Evolutionary conservation across 768 basidiomycete genomes (phyloP).

Genomic region (Hebeloma cylindrosporum): DNA sequence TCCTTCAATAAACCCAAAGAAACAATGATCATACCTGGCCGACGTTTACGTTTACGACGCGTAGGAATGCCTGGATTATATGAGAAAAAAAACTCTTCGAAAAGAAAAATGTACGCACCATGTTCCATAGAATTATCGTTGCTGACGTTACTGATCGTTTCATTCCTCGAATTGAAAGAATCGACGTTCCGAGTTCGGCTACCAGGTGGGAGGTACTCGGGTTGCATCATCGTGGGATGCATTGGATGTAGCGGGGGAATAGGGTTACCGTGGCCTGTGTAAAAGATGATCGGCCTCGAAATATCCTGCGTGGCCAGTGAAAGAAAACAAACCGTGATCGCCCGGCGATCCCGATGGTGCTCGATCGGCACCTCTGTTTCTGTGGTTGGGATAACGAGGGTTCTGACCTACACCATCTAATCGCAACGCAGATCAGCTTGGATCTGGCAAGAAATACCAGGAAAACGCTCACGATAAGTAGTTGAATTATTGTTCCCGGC

Average conservation of each 20-base stretch:
- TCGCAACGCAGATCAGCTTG: not conserved
- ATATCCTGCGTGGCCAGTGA: too few relatives aligned
- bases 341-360: too few relatives aligned
- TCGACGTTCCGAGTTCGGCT: not conserved
- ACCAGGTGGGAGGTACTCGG: not conserved
- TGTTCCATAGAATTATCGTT: slow-evolving; percentile 14
- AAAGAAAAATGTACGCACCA: slow-evolving; percentile 2
- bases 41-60: too few relatives aligned
- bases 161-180: slow-evolving; percentile 5
- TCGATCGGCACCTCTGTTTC: too few relatives aligned
- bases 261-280: too few relatives aligned
- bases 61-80: not conserved
- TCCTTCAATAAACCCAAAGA: too few relatives aligned
- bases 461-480: slow-evolving; percentile 3
- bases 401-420: not conserved
- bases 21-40: too few relatives aligned
- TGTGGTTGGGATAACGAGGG: too few relatives aligned
- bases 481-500: slow-evolving; percentile 7
- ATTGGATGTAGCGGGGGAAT: slow-evolving; percentile 4
- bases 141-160: not conserved
- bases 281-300: too few relatives aligned
- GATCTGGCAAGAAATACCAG: not conserved
- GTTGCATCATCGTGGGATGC: slow-evolving; percentile 1
- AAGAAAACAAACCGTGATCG: too few relatives aligned
- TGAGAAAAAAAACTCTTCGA: not conserved